Base-by-base conservation (phyloP, 331 rosid genomes). In the Erythrophleum ivorense region DNA sequence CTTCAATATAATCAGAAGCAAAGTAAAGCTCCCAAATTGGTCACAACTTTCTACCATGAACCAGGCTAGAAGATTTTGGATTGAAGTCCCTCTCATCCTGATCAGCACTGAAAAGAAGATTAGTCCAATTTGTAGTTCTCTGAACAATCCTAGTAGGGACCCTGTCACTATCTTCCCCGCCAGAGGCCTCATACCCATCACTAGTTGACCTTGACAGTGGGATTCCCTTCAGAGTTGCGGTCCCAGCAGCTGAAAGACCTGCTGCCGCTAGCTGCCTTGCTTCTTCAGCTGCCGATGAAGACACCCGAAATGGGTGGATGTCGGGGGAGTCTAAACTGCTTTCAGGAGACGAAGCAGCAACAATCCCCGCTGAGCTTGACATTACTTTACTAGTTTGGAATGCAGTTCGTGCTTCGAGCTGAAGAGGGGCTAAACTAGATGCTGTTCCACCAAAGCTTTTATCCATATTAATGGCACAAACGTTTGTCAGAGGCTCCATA, bases 131-230 rank as follows among this genome's bases (percentile, higher is more conserved):
- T 9, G 92, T 81, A 1, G 97, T 83, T 76, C 97, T 91, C 48
- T 88, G 92, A 58, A 81, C 78, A 50, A 89, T 88, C 84, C 96
- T 86, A 18, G 92, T 77, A 19, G 98, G 92, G 84, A 93, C 85
- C 40, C 85, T 90, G 77, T 95, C 98, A 52, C 98, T 95, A 16
- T 95, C 98, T 84, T 95, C 98, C 77, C 98, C 98, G 2, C 98
- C 98, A 9, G 98, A 95, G 2, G 98, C 97, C 11, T 95, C 98
- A 46, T 95, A 95, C 18, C 98, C 98, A 83, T 95, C 98, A 84
- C 98, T 95, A 6, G 97, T 90, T 31, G 98, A 95, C 85, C 97
- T 90, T 67, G 98, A 93, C 62, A 93, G 75, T n/a, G 96, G 98
- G 77, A 87, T 80, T 86, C 85, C 95, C 49, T 54, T 87, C 72